A percentile compares a stretch with the other conserved stretches of the same genome.
phyloP scores from a whole-genome alignment of 2,329 filamentous ascomycete genomes.

The Nemania serpens region DNA sequence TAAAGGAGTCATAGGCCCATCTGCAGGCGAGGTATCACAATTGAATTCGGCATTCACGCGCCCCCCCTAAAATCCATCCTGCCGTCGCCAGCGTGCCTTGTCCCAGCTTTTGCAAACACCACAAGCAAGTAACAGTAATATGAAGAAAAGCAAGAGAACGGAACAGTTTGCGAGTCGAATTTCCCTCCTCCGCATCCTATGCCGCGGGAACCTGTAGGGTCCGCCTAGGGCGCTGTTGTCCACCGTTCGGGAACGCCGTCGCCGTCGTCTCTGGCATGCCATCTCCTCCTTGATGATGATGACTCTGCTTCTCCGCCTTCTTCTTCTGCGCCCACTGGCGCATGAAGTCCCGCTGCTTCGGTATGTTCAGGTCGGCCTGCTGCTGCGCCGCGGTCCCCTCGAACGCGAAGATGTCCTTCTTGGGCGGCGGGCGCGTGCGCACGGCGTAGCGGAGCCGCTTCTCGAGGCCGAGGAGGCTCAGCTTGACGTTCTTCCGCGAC shows the following conservation, averaged over 20 bases:
- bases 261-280: not conserved
- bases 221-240: not conserved
- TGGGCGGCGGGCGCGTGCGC: constrained; percentile 64
- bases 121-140: no score
- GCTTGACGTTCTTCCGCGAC: constrained; percentile 78
- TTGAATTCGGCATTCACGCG: constrained; percentile 18
- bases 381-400: not conserved
- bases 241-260: not conserved
- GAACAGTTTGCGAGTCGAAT: no score
- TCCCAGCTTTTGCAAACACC: no score
- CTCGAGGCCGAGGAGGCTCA: constrained; percentile 72
- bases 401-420: constrained; percentile 56
- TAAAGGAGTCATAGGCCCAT: constrained; percentile 22
- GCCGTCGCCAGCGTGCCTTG: no score
- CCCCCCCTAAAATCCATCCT: no score
- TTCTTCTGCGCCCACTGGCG: constrained; percentile 44
- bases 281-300: not conserved
- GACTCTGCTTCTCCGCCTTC: not conserved
- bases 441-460: constrained; percentile 74
- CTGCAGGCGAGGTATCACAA: constrained; percentile 24
- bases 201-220: constrained; percentile 11
- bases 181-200: not conserved
- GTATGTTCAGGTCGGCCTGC: constrained; percentile 44
- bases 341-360: constrained; percentile 56
- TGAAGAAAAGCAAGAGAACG: no score